A percentile compares a stretch with the other conserved stretches of the same genome.
Evolutionary conservation across 345 rosid species (phyloP).

Genomic region (Erodium maritimum): DNA sequence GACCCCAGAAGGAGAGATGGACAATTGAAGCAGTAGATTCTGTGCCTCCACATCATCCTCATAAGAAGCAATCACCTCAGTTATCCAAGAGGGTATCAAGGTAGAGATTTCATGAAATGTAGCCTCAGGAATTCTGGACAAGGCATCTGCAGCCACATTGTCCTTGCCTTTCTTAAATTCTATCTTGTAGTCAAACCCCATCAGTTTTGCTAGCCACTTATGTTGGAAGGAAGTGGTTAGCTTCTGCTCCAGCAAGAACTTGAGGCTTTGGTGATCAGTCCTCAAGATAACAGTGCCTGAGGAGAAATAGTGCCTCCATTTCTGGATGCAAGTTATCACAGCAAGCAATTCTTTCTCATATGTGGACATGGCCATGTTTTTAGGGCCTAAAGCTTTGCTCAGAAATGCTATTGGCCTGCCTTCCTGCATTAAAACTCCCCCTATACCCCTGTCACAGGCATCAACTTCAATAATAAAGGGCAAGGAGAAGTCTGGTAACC

Average conservation of each 20-base stretch:
- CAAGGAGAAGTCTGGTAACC: neutral
- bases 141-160: neutral
- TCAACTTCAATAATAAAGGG: neutral
- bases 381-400: neutral
- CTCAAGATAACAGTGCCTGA: neutral
- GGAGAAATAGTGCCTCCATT: neutral
- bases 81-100: neutral
- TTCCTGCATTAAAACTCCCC: neutral
- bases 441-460: neutral
- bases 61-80: neutral
- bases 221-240: neutral
- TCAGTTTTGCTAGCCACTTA: neutral
- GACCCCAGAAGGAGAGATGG: too few relatives aligned
- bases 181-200: conserved; percentile 6
- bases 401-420: neutral
- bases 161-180: neutral
- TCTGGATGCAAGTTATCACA: too few relatives aligned
- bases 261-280: neutral
- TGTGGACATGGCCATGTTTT: neutral
- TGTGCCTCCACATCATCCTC: too few relatives aligned
- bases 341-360: neutral
- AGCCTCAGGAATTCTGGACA: neutral
- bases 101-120: neutral
- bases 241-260: neutral
- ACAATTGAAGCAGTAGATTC: too few relatives aligned